Evolutionary conservation across 805 yeast genomes (phyloP), one percentile per base, ranked within the genome.

Genomic region (Kockiozyma suomiensis): DNA sequence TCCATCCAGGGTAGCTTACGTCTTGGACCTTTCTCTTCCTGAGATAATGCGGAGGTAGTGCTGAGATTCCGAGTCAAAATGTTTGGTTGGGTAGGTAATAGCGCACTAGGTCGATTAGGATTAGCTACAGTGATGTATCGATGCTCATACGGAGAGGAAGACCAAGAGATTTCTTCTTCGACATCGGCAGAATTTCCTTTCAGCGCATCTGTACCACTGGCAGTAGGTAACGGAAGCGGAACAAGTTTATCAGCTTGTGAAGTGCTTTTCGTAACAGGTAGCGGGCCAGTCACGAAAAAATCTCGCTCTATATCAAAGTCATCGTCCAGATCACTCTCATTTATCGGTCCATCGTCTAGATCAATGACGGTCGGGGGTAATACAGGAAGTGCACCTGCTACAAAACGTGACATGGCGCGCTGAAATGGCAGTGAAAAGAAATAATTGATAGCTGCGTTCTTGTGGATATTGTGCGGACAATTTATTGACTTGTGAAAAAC

Each of bases 131-230:
- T 49, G 43, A 49, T 19, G 25, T 33, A 49, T 13, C 53, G 21
- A 26, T 49, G 53, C 53, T 49, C 53, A 19, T 49, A 49, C 8
- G 53, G 53, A 4, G 53, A 49, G 5, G 53, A 49, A 23, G 53
- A 49, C 53, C 53, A 49, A 2, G 43, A 35, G 10, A 49, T 37
- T 17, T 35, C 43, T 2, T 23, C 43, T 10, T 35, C 43, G 6
- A 21, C 33, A 12, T 8, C 43, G 8, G 17, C 26, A 4, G 17
- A 10, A 23, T 7, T n/a, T n/a, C n/a, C n/a, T n/a, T n/a, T n/a
- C n/a, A n/a, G n/a, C n/a, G n/a, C n/a, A n/a, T n/a, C n/a, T n/a
- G n/a, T 2, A 45, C 32, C 28, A n/a, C 7, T 15, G 13, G 21
- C 17, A 33, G 51, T 6, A 6, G 26, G n/a, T 48, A 19, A 35